Evolutionary conservation across 1,284 basidiomycete species (phyloP).

Genomic region (Takashimella koratensis): DNA sequence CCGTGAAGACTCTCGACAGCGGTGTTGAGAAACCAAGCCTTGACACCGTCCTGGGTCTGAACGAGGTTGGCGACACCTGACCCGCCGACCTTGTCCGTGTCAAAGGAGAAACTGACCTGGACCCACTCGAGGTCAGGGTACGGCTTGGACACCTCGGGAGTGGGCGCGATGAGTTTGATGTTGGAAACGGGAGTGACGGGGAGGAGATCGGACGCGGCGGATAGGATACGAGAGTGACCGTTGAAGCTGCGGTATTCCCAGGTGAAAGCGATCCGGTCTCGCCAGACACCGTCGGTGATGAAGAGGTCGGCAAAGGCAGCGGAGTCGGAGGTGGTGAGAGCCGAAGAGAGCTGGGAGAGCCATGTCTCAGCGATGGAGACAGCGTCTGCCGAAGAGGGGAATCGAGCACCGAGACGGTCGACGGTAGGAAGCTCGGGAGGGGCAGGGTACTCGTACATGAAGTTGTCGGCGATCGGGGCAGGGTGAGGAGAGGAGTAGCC

Average conservation of each 20-base stretch:
- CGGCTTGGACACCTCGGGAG: slow-evolving; percentile 49
- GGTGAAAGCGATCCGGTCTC: slow-evolving; percentile 44
- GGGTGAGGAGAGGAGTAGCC: slow-evolving; percentile 14
- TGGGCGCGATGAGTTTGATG: slow-evolving; percentile 49
- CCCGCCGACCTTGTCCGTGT: slow-evolving; percentile 53
- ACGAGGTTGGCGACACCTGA: slow-evolving; percentile 57
- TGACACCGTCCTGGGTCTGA: slow-evolving; percentile 53
- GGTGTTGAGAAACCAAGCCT: slow-evolving; percentile 56
- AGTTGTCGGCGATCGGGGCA: slow-evolving; percentile 22
- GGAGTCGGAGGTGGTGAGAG: slow-evolving; percentile 11
- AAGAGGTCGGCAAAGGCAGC: slow-evolving; percentile 22
- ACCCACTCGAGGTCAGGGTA: slow-evolving; percentile 60
- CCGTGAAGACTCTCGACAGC: slow-evolving; percentile 56
- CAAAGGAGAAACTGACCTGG: slow-evolving; percentile 56
- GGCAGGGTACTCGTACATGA: slow-evolving; percentile 29
- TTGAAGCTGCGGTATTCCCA: slow-evolving; percentile 65
- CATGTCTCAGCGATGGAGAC: slow-evolving; percentile 6
- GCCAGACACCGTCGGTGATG: slow-evolving; percentile 29
- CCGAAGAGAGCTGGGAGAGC: background rate
- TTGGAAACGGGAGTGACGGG: slow-evolving; percentile 28
- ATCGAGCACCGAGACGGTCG: slow-evolving; percentile 10
- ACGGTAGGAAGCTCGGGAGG: slow-evolving; percentile 20
- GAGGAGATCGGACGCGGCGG: slow-evolving; percentile 23
- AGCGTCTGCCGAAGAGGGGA: slow-evolving; percentile 12
- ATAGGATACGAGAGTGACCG: slow-evolving; percentile 48